Percentiles rank a stretch among this genome's conserved stretches.
phyloP scores from a whole-genome alignment of 176 grass and related monocot species.

The Carex scoparia region DNA sequence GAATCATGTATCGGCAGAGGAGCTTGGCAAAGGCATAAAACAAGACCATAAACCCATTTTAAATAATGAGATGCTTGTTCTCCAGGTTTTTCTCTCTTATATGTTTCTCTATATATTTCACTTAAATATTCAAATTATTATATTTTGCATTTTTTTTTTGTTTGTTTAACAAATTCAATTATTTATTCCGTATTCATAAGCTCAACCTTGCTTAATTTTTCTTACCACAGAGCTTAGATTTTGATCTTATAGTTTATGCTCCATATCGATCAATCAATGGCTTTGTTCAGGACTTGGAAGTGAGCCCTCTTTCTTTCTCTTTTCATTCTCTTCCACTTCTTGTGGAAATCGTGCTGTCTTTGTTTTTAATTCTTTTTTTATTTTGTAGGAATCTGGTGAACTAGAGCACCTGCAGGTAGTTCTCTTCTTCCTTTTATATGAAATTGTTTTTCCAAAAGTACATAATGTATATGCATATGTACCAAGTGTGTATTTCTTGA shows the following conservation, averaged over 20 bases:
- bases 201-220: constrained; percentile 16
- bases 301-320: constrained; percentile 32
- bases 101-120: constrained; percentile 15
- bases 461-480: constrained; percentile 19
- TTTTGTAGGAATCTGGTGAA: constrained; percentile 53
- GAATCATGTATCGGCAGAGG: constrained; percentile 98
- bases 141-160: neutral
- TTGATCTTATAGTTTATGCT: constrained; percentile 94
- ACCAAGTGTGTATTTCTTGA: neutral
- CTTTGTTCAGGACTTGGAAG: constrained; percentile 81
- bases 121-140: neutral
- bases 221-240: constrained; percentile 60
- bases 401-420: constrained; percentile 63
- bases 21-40: constrained; percentile 95
- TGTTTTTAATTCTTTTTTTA: neutral
- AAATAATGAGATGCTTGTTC: constrained; percentile 86
- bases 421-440: constrained; percentile 5
- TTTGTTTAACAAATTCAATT: neutral
- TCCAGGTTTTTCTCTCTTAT: constrained; percentile 49
- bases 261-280: constrained; percentile 81
- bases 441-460: constrained; percentile 6
- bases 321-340: constrained; percentile 10
- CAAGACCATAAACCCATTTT: constrained; percentile 92
- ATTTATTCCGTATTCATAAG: neutral
- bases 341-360: neutral